phyloP scores from a whole-genome alignment of 164 flowering plant species.

The grape (Vitis vinifera) region ASM3070453v1 NC_081815.1:5083501-5084000 shows the following conservation, averaged over 20 bases:
- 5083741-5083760: no score
- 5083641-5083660: conserved; percentile 57
- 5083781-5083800: neutral
- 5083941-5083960: neutral
- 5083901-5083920: conserved; percentile 16
- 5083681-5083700: conserved; percentile 61
- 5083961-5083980: conserved; percentile 1
- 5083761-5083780: no score
- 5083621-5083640: conserved; percentile 51
- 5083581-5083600: conserved; percentile 56
- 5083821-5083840: conserved; percentile 56
- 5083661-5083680: conserved; percentile 57
- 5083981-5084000: neutral
- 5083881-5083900: conserved; percentile 26
- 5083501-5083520: no score
- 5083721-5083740: no score
- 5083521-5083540: neutral
- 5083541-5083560: neutral
- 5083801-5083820: conserved; percentile 55
- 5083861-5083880: conserved; percentile 67
- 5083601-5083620: conserved; percentile 68
- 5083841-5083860: conserved; percentile 58
- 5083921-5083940: neutral
- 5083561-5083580: conserved; percentile 55
- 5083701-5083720: neutral